phyloP scores from a whole-genome alignment of 306 rosid species.

The Canavalia ensiformis region DNA sequence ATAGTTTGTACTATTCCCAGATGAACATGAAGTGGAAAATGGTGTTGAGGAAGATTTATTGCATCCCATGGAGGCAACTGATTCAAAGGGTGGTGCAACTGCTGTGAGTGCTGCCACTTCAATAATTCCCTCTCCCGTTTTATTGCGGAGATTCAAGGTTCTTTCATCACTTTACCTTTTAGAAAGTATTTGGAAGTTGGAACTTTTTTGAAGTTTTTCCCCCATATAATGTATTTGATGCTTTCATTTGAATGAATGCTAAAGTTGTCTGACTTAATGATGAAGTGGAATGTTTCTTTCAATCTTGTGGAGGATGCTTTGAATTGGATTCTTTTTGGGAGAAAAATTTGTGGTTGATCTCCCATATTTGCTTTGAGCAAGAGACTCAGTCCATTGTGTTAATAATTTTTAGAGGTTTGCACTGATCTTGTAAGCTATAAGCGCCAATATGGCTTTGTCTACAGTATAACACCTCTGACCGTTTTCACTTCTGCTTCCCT shows the following conservation, averaged over 20 bases:
- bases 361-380: constrained; percentile 22
- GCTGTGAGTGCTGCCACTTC: constrained; percentile 53
- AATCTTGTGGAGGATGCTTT: constrained; percentile 20
- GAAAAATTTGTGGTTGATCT: constrained; percentile 9
- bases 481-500: not conserved
- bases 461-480: constrained; percentile 26
- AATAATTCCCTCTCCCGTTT: constrained; percentile 86
- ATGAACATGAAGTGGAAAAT: constrained; percentile 70
- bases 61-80: constrained; percentile 59
- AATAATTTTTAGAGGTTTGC: not conserved
- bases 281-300: constrained; percentile 21
- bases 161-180: not conserved
- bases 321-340: constrained; percentile 22
- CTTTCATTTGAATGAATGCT: not conserved
- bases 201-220: constrained; percentile 8
- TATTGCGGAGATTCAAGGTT: constrained; percentile 96
- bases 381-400: constrained; percentile 2
- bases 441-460: constrained; percentile 21
- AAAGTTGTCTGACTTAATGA: constrained; percentile 32
- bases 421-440: not conserved
- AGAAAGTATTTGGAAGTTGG: not conserved
- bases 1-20: constrained; percentile 52
- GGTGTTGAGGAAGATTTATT: constrained; percentile 73
- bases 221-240: constrained; percentile 14
- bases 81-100: constrained; percentile 60